Percentiles rank a stretch among this genome's conserved stretches.
phyloP scores from a whole-genome alignment of 2,329 filamentous ascomycete genomes.

The Fusarium coicis region DNA sequence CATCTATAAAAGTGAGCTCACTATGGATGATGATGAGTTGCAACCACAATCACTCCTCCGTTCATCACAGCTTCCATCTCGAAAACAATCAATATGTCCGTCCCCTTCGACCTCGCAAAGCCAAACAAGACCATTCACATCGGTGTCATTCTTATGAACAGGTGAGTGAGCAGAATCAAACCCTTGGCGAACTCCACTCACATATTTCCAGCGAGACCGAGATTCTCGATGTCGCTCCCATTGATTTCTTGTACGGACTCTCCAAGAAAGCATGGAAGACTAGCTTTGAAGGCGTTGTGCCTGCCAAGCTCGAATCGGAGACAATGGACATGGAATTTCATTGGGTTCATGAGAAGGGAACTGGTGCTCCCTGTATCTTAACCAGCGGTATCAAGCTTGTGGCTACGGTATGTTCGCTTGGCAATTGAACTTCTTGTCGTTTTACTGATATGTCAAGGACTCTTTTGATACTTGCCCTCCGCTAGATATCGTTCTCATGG shows the following conservation, averaged over 20 bases:
- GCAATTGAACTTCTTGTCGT: rapidly evolving
- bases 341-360: slow-evolving; percentile 48
- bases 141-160: slow-evolving; percentile 30
- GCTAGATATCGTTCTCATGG: slow-evolving; percentile 55
- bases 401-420: slow-evolving; percentile 41
- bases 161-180: not conserved
- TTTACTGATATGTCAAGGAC: slow-evolving; percentile 42
- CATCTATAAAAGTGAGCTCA: not conserved
- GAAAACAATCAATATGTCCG: not conserved
- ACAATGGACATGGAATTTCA: slow-evolving; percentile 47
- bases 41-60: not conserved
- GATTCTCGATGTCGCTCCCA: slow-evolving; percentile 49
- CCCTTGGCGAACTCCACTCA: not conserved
- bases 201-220: slow-evolving; percentile 45
- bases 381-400: slow-evolving; percentile 44
- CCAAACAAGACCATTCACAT: slow-evolving; percentile 20
- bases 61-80: not conserved
- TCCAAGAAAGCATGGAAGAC: slow-evolving; percentile 29
- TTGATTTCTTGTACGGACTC: slow-evolving; percentile 45
- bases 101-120: slow-evolving; percentile 4
- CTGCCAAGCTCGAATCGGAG: slow-evolving; percentile 29
- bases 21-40: rapidly evolving
- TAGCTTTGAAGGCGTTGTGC: slow-evolving; percentile 26
- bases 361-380: slow-evolving; percentile 21
- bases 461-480: slow-evolving; percentile 53